Evolutionary conservation across 2,329 filamentous ascomycete species (phyloP).

Genomic region (Periconia macrospinosa): DNA sequence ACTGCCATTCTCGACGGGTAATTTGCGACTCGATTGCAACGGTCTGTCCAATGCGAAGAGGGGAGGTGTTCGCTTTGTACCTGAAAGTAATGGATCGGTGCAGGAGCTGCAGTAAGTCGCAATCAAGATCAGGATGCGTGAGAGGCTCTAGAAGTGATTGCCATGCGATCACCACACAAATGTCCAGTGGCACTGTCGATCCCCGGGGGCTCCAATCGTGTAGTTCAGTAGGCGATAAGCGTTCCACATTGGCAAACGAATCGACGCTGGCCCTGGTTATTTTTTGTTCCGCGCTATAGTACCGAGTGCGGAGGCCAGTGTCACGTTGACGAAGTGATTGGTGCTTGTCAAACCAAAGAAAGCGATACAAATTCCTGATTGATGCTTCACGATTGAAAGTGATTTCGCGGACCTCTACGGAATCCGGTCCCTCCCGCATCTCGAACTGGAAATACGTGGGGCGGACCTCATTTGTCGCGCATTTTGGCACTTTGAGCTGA

Average conservation of each 20-base stretch:
- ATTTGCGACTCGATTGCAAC: conserved; percentile 7
- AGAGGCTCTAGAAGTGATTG: conserved; percentile 7
- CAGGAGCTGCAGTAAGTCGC: conserved; percentile 4
- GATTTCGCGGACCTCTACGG: too few relatives aligned
- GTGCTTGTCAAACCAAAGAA: too few relatives aligned
- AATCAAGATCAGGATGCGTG: conserved; percentile 6
- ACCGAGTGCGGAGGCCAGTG: too few relatives aligned
- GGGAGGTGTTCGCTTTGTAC: conserved; percentile 5
- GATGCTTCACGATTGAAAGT: too few relatives aligned
- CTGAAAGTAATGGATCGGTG: conserved; percentile 5
- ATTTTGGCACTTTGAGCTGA: conserved; percentile 6
- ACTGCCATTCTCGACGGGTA: conserved; percentile 4
- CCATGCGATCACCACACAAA: conserved; percentile 5
- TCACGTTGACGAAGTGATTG: too few relatives aligned
- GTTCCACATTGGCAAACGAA: background rate
- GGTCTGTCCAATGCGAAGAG: conserved; percentile 4
- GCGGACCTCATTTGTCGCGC: conserved; percentile 5
- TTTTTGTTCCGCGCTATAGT: too few relatives aligned
- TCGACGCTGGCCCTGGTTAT: too few relatives aligned
- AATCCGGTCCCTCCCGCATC: conserved; percentile 1
- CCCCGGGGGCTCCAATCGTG: conserved; percentile 4
- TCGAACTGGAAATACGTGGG: conserved; percentile 7
- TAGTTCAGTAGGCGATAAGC: conserved; percentile 5
- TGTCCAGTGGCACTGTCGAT: conserved; percentile 5
- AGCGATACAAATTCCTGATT: too few relatives aligned